Evolutionary conservation across 768 basidiomycete species (phyloP).

Genomic region (Termitomyces sp.): DNA sequence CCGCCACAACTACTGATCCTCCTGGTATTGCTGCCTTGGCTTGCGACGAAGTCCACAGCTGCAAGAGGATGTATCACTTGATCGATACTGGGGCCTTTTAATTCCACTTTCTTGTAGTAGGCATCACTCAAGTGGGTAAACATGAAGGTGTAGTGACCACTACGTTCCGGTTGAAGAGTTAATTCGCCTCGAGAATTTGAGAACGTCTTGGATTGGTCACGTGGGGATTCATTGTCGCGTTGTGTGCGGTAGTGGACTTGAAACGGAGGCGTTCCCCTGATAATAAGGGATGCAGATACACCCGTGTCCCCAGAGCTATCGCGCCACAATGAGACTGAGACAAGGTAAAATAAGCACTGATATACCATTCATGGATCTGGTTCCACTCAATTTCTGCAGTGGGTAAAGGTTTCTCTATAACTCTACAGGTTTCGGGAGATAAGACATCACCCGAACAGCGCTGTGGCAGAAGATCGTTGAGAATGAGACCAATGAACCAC

Average conservation of each 20-base stretch:
- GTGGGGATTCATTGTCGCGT: constrained; percentile 59
- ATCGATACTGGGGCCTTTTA: constrained; percentile 74
- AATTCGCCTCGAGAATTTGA: constrained; percentile 72
- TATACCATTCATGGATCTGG: constrained; percentile 85
- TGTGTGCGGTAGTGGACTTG: constrained; percentile 72
- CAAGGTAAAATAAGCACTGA: not conserved
- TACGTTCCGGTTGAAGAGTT: constrained; percentile 79
- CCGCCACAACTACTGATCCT: constrained; percentile 77
- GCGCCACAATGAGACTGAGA: not conserved
- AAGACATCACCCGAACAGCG: constrained; percentile 81
- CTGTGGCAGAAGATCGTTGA: constrained; percentile 22
- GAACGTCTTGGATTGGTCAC: constrained; percentile 55
- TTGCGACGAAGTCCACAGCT: constrained; percentile 61
- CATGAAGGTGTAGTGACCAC: constrained; percentile 83
- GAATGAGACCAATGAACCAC: not conserved
- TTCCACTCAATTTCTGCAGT: constrained; percentile 85
- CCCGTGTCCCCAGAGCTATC: constrained; percentile 85
- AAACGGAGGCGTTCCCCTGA: constrained; percentile 90
- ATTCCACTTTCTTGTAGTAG: constrained; percentile 72
- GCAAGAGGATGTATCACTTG: constrained; percentile 90
- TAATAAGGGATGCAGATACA: constrained; percentile 77
- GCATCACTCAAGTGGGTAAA: constrained; percentile 78
- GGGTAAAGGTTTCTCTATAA: constrained; percentile 70
- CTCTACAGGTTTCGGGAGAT: constrained; percentile 75
- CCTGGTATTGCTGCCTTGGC: constrained; percentile 38